phyloP scores from a whole-genome alignment of 2,329 filamentous ascomycete genomes.

The Coleophoma eucalyptorum region DNA sequence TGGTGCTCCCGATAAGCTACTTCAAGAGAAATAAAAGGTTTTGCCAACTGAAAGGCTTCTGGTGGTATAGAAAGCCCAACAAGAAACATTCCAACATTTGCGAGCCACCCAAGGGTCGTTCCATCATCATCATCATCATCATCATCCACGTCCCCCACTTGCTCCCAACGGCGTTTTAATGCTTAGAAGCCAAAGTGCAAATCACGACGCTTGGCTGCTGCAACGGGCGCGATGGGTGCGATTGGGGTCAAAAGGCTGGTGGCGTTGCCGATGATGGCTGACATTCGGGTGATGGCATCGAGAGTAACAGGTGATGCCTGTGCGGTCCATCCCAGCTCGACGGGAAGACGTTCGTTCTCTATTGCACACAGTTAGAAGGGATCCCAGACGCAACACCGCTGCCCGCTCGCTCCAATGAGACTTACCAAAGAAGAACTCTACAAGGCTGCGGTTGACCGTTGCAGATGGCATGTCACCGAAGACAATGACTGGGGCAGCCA shows the following conservation, averaged over 20 bases:
- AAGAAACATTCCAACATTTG: too few species aligned
- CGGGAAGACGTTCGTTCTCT: constrained; percentile 39
- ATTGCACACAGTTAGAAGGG: neutral
- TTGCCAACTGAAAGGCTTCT: too few species aligned
- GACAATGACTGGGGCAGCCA: constrained; percentile 43
- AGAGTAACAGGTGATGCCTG: constrained; percentile 6
- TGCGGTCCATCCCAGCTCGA: constrained; percentile 34
- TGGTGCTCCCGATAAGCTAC: too few species aligned
- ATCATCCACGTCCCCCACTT: too few species aligned
- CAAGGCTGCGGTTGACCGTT: constrained; percentile 33
- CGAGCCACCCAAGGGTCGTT: too few species aligned
- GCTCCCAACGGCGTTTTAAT: too few species aligned
- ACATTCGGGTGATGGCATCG: constrained; percentile 5
- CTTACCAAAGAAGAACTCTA: constrained; percentile 44
- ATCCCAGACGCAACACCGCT: constrained; percentile 2
- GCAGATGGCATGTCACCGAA: constrained; percentile 39
- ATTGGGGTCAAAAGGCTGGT: constrained; percentile 1
- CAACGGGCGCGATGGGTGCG: neutral
- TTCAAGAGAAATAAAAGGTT: too few species aligned
- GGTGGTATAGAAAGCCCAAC: too few species aligned
- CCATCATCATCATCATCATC: too few species aligned
- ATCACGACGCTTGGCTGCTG: neutral
- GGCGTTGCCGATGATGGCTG: constrained; percentile 5
- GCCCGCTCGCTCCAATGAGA: neutral
- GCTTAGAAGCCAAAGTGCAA: neutral